Evolutionary conservation across 441 rosid genomes (phyloP).

Genomic region (Macaranga tanarius): DNA sequence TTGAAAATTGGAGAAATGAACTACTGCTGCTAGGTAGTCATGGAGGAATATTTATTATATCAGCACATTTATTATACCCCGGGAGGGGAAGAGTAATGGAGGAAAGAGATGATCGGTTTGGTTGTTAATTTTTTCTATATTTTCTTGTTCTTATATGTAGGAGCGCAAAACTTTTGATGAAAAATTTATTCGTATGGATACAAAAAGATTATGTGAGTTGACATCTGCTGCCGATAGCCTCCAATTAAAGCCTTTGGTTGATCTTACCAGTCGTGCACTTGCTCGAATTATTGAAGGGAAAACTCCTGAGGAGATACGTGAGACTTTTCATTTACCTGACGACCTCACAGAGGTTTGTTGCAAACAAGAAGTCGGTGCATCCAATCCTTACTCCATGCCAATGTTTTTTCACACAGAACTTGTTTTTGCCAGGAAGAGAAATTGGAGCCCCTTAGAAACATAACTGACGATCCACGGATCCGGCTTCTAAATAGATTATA

Average conservation of each 20-base stretch:
- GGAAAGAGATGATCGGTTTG: constrained; percentile 6
- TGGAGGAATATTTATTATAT: background rate
- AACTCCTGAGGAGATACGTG: constrained; percentile 70
- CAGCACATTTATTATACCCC: background rate
- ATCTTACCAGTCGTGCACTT: constrained; percentile 68
- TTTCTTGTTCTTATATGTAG: constrained; percentile 31
- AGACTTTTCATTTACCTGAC: constrained; percentile 65
- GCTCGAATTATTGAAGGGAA: constrained; percentile 67
- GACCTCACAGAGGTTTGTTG: constrained; percentile 64
- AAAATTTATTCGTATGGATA: constrained; percentile 58
- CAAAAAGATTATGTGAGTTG: constrained; percentile 55
- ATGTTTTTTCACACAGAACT: constrained; percentile 21
- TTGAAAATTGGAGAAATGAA: background rate
- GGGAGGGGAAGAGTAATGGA: background rate
- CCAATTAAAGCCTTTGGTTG: constrained; percentile 63
- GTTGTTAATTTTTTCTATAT: constrained; percentile 1
- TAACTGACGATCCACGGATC: constrained; percentile 62
- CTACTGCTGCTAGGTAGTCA: no score
- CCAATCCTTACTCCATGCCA: constrained; percentile 9
- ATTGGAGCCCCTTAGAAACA: constrained; percentile 63
- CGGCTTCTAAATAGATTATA: constrained; percentile 59
- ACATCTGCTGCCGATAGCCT: constrained; percentile 72
- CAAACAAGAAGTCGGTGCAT: constrained; percentile 8
- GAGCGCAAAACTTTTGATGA: constrained; percentile 63
- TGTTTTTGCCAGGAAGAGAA: constrained; percentile 53